A percentile compares a stretch with the other conserved stretches of the same genome.
phyloP scores from a whole-genome alignment of 257 asterid genomes.

The Thymus mandschuricus region DNA sequence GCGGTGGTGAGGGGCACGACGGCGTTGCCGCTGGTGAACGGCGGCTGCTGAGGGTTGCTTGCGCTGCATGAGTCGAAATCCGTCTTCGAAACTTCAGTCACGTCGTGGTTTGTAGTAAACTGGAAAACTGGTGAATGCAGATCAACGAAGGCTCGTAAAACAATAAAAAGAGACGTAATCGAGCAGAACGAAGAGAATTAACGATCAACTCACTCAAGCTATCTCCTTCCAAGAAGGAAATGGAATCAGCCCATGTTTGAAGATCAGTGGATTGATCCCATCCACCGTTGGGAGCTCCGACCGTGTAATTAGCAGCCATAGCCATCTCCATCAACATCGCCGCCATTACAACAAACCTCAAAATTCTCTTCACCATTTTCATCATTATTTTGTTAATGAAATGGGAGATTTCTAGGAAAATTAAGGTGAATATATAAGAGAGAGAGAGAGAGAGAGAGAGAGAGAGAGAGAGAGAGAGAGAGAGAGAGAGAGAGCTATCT shows the following conservation, averaged over 20 bases:
- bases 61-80: slow-evolving; percentile 57
- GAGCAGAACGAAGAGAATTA: neutral
- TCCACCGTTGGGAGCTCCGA: slow-evolving; percentile 61
- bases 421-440: neutral
- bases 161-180: too few relatives aligned
- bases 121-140: slow-evolving; percentile 63
- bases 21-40: slow-evolving; percentile 51
- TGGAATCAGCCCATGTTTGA: slow-evolving; percentile 59
- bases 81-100: slow-evolving; percentile 59
- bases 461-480: too few relatives aligned
- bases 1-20: slow-evolving; percentile 51
- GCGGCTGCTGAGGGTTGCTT: slow-evolving; percentile 44
- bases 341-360: slow-evolving; percentile 34
- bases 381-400: slow-evolving; percentile 22
- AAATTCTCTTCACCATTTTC: slow-evolving; percentile 39
- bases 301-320: slow-evolving; percentile 56
- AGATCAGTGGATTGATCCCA: slow-evolving; percentile 56
- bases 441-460: neutral
- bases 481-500: too few relatives aligned
- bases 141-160: neutral
- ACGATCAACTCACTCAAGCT: slow-evolving; percentile 45
- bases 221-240: slow-evolving; percentile 54
- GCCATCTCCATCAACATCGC: slow-evolving; percentile 35
- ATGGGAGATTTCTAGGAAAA: neutral
- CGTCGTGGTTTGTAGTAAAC: slow-evolving; percentile 56